Base-by-base conservation (phyloP, 2,329 filamentous ascomycete genomes). In the Trichothecium roseum region DNA sequence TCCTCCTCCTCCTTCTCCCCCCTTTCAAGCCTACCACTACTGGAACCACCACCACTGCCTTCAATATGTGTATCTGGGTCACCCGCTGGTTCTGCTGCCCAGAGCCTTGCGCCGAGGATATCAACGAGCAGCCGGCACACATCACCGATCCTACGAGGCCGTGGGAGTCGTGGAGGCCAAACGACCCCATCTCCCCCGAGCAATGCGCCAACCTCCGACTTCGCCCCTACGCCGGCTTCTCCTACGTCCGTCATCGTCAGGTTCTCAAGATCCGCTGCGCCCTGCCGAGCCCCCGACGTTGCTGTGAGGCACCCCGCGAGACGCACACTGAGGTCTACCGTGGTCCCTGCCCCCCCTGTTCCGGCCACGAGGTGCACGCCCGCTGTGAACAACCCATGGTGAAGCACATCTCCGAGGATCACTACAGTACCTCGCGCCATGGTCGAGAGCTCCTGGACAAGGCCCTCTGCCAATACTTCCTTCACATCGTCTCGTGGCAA, bases 21-120 rank as follows among this genome's bases (percentile, higher is more conserved):
- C n/a, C n/a, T n/a, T n/a, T n/a, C n/a, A n/a, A n/a, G n/a, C n/a
- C n/a, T n/a, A n/a, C n/a, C n/a, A n/a, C n/a, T n/a, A 24, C 20
- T 10, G 20, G 6, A 6, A 10, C 20, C 20, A 10, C 16, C 14
- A 12, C 17, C 30, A 32, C 17, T 8, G 10, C 32, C 10, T 9
- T 30, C 34, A 45, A 10, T 17, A 46, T 45, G 42, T 46, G 44
- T 28, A 46, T 42, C 29, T 37, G 29, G 22, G 10, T 42, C 14
- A 36, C 16, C 14, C 34, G 37, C 6, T 46, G 44, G 44, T 46
- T 42, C 34, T 37, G 33, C 28, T 46, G 41, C 26, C 38, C 32
- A 5, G 31, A 36, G 3, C 14, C 12, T 12, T 6, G 8, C 17
- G 40, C 20, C 6, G 20, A 24, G 20, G 20, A 24, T 24, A 24